These are phyloP conservation scores for Aspergillus ustus DNA, from an alignment of 2,329 filamentous ascomycete genomes.

Conservation along the genomic window DNA sequence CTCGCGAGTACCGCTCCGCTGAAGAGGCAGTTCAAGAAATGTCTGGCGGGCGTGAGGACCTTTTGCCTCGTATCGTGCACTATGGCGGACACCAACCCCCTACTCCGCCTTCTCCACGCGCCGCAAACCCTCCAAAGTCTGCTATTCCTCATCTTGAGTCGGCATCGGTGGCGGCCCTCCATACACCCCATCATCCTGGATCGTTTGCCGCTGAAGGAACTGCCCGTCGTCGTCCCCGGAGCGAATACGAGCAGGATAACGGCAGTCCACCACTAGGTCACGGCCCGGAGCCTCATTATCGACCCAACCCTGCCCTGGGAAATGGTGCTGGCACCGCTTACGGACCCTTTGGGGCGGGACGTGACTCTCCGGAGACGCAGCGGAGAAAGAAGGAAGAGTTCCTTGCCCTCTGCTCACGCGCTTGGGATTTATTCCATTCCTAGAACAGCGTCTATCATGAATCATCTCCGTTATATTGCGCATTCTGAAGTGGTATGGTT, in stretches of 20 bases:
- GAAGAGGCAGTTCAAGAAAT: slow-evolving; percentile 93
- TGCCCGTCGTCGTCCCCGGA: slow-evolving; percentile 73
- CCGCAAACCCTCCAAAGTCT: slow-evolving; percentile 35
- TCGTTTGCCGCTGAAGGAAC: slow-evolving; percentile 36
- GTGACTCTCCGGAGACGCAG: slow-evolving; percentile 82
- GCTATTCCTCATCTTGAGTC: slow-evolving; percentile 41
- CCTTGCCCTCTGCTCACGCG: slow-evolving; percentile 79
- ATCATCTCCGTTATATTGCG: neutral
- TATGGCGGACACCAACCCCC: slow-evolving; percentile 94
- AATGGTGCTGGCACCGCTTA: slow-evolving; percentile 43
- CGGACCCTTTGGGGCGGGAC: slow-evolving; percentile 78
- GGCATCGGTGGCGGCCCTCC: slow-evolving; percentile 70
- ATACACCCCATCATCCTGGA: slow-evolving; percentile 54
- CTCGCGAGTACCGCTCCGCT: slow-evolving; percentile 89
- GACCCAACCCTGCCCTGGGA: slow-evolving; percentile 41
- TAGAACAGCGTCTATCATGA: slow-evolving; percentile 48
- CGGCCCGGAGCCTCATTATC: slow-evolving; percentile 60
- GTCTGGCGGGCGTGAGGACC: slow-evolving; percentile 86
- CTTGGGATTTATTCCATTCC: slow-evolving; percentile 97
- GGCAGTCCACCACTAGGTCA: slow-evolving; percentile 82
- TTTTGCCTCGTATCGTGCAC: slow-evolving; percentile 91
- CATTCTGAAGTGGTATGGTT: neutral
- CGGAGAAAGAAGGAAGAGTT: slow-evolving; percentile 92
- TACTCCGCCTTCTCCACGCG: slow-evolving; percentile 76
- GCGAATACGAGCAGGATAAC: slow-evolving; percentile 89